phyloP scores from a whole-genome alignment of 495 filamentous ascomycete species.

The Penicillium soppii region DNA sequence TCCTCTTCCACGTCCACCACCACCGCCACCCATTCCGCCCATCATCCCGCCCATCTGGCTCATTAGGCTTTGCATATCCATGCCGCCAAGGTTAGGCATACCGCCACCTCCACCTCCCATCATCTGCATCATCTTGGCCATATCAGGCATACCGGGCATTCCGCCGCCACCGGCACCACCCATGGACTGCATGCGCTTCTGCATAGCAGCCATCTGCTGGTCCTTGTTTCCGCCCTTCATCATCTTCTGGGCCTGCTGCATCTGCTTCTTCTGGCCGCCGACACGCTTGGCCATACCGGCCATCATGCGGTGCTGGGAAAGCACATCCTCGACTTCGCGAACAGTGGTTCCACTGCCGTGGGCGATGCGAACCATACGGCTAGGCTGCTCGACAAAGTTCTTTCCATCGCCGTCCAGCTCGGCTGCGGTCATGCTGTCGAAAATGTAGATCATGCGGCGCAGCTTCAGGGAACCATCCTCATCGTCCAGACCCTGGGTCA shows the following conservation, averaged over 20 bases:
- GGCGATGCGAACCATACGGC: conserved; percentile 91
- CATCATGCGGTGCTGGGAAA: conserved; percentile 98
- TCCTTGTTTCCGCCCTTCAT: conserved; percentile 85
- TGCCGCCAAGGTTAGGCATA: conserved; percentile 59
- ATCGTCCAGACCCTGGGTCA: conserved; percentile 95
- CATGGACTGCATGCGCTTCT: conserved; percentile 91
- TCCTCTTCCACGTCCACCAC: conserved; percentile 38
- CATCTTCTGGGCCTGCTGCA: conserved; percentile 88
- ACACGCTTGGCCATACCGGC: conserved; percentile 99
- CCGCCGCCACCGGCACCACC: conserved; percentile 62
- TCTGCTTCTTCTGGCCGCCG: conserved; percentile 93
- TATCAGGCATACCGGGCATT: conserved; percentile 53
- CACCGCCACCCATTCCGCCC: conserved; percentile 53
- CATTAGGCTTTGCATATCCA: conserved; percentile 85
- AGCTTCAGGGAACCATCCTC: conserved; percentile 91
- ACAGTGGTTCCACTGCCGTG: conserved; percentile 87
- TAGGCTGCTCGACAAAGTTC: conserved; percentile 87
- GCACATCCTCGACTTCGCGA: conserved; percentile 93
- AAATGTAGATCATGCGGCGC: conserved; percentile 98
- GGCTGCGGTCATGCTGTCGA: conserved; percentile 94
- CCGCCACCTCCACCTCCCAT: conserved; percentile 46
- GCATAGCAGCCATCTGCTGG: conserved; percentile 97
- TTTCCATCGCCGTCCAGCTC: conserved; percentile 95
- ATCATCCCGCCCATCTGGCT: conserved; percentile 74
- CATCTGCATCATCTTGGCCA: conserved; percentile 64